Evolutionary conservation across 495 filamentous ascomycete genomes (phyloP), one percentile per base, ranked within the genome.

Genomic region (Penicillium maclennaniae): DNA sequence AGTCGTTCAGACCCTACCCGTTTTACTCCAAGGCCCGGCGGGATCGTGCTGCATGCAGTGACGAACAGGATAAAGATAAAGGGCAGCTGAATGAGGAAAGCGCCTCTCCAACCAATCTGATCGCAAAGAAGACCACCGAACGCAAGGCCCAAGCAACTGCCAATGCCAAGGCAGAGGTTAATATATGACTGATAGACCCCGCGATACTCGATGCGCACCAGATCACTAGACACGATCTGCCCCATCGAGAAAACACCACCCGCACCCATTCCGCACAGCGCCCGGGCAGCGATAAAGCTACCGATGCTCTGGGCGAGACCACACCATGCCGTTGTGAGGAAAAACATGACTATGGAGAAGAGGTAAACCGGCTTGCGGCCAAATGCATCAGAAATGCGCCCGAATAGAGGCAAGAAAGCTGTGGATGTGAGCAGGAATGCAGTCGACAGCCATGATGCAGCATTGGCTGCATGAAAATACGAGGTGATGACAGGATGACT

Each of bases 401-500:
- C 87, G 49, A 87, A 83, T 3, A 92, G 69, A 0, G 88, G 87
- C 61, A 89, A 81, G 59, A 90, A 86, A 27, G 82, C 79, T 5
- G 87, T 90, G 15, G 82, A 85, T 0, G 87, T 91, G n/a, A 92
- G 71, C 8, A 91, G 61, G 49, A 91, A 92, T 0, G 87, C 82
- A 0, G 87, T 91, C 19, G 87, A 89, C 4, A 92, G 74, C 88
- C 88, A 92, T 9, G 87, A 90, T 7, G 87, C 87, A 16, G 79
- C 75, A 60, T 91, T 90, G 14, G 86, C 85, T 45, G 84, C 79
- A 46, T 84, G 73, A 64, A 92, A 91, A 60, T 89, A 81, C 0
- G 86, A 88, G 0, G 88, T 91, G 47, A 92, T 90, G 28, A 89
- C 86, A 8, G 88, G 88, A 66, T 92, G 88, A 41, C 80, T 86